Conservation (phyloP, 371 early-diverging fungal genomes). For the Mortierella sp. region DNA sequence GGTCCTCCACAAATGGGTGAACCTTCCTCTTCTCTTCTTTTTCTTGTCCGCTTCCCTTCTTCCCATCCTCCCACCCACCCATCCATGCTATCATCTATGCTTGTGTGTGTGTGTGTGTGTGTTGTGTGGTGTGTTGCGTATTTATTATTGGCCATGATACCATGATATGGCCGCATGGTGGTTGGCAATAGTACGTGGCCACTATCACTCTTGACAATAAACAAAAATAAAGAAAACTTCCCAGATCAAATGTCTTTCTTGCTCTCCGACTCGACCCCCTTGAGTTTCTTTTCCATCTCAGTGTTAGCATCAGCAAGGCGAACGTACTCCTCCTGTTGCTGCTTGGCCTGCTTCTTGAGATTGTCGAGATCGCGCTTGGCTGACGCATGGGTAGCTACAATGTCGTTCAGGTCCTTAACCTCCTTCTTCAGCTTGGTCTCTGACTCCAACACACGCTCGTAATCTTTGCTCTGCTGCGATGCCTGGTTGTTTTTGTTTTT, state of each 20-base stretch:
- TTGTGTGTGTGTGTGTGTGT: not conserved
- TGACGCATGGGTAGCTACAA: constrained; percentile 66
- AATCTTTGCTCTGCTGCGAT: constrained; percentile 66
- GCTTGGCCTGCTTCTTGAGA: constrained; percentile 84
- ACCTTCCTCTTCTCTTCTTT: not conserved
- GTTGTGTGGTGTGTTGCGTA: not conserved
- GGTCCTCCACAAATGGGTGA: constrained; percentile 11
- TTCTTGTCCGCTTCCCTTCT: not conserved
- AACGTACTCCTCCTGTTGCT: constrained; percentile 81
- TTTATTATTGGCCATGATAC: not conserved
- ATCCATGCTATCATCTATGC: not conserved
- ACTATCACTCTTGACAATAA: not conserved
- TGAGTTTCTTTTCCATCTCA: constrained; percentile 68
- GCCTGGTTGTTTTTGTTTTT: constrained; percentile 31
- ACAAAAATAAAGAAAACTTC: not conserved
- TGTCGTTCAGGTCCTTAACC: constrained; percentile 60
- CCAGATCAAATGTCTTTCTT: constrained; percentile 51
- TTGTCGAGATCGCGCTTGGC: constrained; percentile 77
- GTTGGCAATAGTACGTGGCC: not conserved
- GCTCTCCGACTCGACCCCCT: constrained; percentile 15
- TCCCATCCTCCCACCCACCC: constrained; percentile 1
- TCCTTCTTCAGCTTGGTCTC: constrained; percentile 53
- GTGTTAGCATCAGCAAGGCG: constrained; percentile 81
- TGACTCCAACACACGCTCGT: constrained; percentile 50
- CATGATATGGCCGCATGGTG: not conserved